Evolutionary conservation across 768 basidiomycete species (phyloP).

Genomic region (Mycena vitilis): DNA sequence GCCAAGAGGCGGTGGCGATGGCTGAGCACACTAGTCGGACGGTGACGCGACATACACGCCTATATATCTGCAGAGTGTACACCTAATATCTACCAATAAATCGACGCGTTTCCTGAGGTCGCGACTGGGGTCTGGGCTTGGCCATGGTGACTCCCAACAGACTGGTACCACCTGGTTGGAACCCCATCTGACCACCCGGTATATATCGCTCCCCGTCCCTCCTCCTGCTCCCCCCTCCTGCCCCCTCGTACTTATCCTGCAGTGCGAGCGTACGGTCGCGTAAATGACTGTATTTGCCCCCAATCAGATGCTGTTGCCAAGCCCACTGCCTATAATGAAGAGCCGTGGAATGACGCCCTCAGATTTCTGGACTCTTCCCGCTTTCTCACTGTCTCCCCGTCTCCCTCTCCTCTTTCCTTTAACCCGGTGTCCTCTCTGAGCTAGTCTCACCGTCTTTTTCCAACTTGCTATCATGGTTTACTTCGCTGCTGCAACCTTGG

Average conservation of each 20-base stretch:
- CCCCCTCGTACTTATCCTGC: too few relatives aligned
- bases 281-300: too few relatives aligned
- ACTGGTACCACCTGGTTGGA: too few relatives aligned
- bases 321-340: background rate
- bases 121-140: too few relatives aligned
- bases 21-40: conserved; percentile 21
- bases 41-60: conserved; percentile 1
- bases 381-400: background rate
- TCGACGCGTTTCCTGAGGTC: too few relatives aligned
- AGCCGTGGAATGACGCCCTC: background rate
- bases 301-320: background rate
- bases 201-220: too few relatives aligned
- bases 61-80: conserved; percentile 7
- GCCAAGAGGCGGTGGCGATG: conserved; percentile 36
- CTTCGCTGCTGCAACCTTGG: conserved; percentile 16
- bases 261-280: too few relatives aligned
- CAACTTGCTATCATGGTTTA: conserved; percentile 21
- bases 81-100: conserved; percentile 11
- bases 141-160: too few relatives aligned
- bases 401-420: background rate
- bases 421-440: conserved; percentile 33
- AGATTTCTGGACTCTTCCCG: background rate
- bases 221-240: too few relatives aligned
- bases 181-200: too few relatives aligned
- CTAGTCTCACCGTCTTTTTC: conserved; percentile 31